Conservation (phyloP, 352 stramenopile species). For the Phytopythium vexans region DNA sequence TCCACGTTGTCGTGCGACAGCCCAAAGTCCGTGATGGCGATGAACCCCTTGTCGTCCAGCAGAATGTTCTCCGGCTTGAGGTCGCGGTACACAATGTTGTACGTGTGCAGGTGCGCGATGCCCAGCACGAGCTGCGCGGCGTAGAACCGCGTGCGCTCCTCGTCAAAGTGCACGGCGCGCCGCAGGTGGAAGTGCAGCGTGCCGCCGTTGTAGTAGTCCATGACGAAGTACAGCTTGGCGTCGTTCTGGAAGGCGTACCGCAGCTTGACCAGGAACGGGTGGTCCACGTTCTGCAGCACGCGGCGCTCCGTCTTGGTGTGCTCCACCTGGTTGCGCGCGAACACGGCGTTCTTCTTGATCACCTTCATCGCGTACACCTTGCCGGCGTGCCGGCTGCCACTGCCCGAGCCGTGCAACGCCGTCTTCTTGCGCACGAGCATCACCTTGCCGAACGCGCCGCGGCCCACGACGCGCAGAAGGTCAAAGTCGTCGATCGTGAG, state of each 20-base stretch:
- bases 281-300: constrained; percentile 83
- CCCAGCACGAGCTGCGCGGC: constrained; percentile 78
- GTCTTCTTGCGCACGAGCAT: constrained; percentile 80
- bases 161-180: constrained; percentile 64
- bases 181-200: constrained; percentile 83
- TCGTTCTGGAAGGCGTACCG: constrained; percentile 86
- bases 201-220: constrained; percentile 88
- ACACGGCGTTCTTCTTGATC: constrained; percentile 87
- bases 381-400: constrained; percentile 4
- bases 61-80: constrained; percentile 87
- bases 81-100: constrained; percentile 85
- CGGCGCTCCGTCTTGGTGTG: constrained; percentile 90
- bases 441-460: constrained; percentile 96
- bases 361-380: constrained; percentile 92
- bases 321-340: constrained; percentile 88
- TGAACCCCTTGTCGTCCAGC: constrained; percentile 78
- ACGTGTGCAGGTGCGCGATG: constrained; percentile 80
- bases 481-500: constrained; percentile 95
- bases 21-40: constrained; percentile 89
- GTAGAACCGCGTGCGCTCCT: constrained; percentile 71
- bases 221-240: constrained; percentile 86
- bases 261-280: constrained; percentile 85
- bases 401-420: constrained; percentile 13
- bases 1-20: constrained; percentile 77
- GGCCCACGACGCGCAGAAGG: constrained; percentile 95